Base-by-base conservation (phyloP, 2,329 filamentous ascomycete species). In the Alternaria metachromatica region DNA sequence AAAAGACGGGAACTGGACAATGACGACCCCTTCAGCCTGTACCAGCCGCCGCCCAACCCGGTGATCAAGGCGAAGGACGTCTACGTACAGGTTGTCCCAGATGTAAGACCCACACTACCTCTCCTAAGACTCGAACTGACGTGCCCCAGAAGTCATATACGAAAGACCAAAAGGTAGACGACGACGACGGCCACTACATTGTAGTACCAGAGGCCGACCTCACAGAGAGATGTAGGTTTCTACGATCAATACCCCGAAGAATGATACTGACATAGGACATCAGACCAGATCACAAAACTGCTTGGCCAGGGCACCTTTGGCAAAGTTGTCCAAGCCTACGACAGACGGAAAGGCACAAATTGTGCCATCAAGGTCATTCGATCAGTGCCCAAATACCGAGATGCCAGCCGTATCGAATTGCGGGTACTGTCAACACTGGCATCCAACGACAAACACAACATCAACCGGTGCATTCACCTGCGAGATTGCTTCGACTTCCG, bases 321-420 rank as follows among this genome's bases (percentile, higher is more conserved):
- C 76, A 99, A 99, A 81, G 96, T 99, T 15, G 96, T 99, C 18
- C 92, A 97, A 80, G 96, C 96, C 56, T 90, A 88, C 72, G 96
- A 99, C 78, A 88, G 88, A 64, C 87, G 88, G 73, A 90, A 89
- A 67, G 90, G 90, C 64, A 87, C 87, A 71, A 93, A 94, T 78
- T 96, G 97, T 70, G 96, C 96, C 33, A 93, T 99, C 81, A 99
- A 99, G 81, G 97, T 99, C 80, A 98, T 99, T 70, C 91, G 96
- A 71, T 97, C 96, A 1, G 96, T 99, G 12, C 96, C 97, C 77
- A 99, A 99, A 80, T 99, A 99, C 78, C 91, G 96, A 50, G 96
- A 99, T 82, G 96, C 96, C 37, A 97, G 93, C 9, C 89, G 94
- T 68, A 99, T 99, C 73, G 96, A 99, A 79, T 85, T 99, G 37